A percentile compares a stretch with the other conserved stretches of the same genome.
phyloP scores from a whole-genome alignment of 139 green algal species.

The Nannochloris sp. region DNA sequence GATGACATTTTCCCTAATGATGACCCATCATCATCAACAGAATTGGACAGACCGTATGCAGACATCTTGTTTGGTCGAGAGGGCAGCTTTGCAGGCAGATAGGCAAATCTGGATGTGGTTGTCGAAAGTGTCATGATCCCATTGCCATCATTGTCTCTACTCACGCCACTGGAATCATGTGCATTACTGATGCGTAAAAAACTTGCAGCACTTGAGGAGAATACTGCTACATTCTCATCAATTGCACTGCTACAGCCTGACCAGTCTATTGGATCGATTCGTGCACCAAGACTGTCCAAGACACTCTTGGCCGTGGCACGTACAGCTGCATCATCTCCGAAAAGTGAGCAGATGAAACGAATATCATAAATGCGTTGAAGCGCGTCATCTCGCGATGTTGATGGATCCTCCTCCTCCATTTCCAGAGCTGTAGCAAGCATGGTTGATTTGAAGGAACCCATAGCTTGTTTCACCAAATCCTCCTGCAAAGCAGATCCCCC shows the following conservation, averaged over 20 bases:
- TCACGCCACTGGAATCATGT: too few relatives aligned
- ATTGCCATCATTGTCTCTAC: not conserved
- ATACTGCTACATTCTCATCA: not conserved
- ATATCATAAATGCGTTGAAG: conserved; percentile 90
- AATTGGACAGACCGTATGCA: not conserved
- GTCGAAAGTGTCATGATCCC: not conserved
- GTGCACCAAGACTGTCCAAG: not conserved
- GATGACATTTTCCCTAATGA: not conserved
- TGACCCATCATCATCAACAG: not conserved
- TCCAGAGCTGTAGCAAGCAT: conserved; percentile 23
- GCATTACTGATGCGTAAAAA: not conserved
- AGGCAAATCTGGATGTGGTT: not conserved
- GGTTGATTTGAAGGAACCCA: conserved; percentile 58
- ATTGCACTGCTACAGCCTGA: conserved; percentile 71
- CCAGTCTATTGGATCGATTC: conserved; percentile 96
- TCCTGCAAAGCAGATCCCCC: conserved; percentile 39
- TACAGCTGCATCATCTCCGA: conserved; percentile 19
- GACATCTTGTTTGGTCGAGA: not conserved
- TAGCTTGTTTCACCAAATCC: conserved; percentile 40
- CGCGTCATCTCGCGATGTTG: conserved; percentile 37
- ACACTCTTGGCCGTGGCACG: not conserved
- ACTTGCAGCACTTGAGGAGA: not conserved
- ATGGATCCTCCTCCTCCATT: too few relatives aligned
- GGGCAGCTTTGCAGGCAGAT: not conserved
- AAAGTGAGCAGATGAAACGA: conserved; percentile 58